Conservation (phyloP, 768 basidiomycete species). For the Boletus rubroflammeus region DNA sequence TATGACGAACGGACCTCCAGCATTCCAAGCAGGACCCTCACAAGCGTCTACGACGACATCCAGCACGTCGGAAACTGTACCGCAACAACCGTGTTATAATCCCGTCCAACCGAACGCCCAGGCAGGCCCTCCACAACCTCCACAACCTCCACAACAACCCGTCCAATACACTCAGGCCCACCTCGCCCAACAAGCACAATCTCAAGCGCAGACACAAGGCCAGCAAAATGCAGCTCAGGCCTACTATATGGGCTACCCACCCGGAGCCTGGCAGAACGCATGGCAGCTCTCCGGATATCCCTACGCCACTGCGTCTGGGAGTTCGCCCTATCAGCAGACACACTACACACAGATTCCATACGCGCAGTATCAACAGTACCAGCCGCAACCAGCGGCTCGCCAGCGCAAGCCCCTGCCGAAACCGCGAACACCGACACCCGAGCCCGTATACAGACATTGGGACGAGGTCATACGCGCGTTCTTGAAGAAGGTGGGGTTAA, state of each 20-base stretch:
- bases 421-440: conserved; percentile 35
- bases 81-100: conserved; percentile 11
- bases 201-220: conserved; percentile 17
- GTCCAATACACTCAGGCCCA: conserved; percentile 22
- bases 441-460: conserved; percentile 56
- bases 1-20: conserved; percentile 41
- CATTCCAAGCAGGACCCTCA: conserved; percentile 41
- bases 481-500: conserved; percentile 50
- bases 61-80: conserved; percentile 6
- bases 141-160: conserved; percentile 18
- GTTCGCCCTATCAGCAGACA: conserved; percentile 32
- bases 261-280: conserved; percentile 31
- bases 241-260: conserved; percentile 35
- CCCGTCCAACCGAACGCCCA: conserved; percentile 14
- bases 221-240: conserved; percentile 30
- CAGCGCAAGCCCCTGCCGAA: conserved; percentile 29
- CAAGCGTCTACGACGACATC: conserved; percentile 10
- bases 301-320: conserved; percentile 29
- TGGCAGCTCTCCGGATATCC: conserved; percentile 34
- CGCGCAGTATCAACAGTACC: conserved; percentile 33
- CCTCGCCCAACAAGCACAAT: conserved; percentile 14
- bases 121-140: conserved; percentile 17
- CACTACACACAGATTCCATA: conserved; percentile 35
- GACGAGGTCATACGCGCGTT: conserved; percentile 55
- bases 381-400: conserved; percentile 25